Conservation (phyloP, 2,329 filamentous ascomycete genomes). For the Pseudopithomyces maydicus region DNA sequence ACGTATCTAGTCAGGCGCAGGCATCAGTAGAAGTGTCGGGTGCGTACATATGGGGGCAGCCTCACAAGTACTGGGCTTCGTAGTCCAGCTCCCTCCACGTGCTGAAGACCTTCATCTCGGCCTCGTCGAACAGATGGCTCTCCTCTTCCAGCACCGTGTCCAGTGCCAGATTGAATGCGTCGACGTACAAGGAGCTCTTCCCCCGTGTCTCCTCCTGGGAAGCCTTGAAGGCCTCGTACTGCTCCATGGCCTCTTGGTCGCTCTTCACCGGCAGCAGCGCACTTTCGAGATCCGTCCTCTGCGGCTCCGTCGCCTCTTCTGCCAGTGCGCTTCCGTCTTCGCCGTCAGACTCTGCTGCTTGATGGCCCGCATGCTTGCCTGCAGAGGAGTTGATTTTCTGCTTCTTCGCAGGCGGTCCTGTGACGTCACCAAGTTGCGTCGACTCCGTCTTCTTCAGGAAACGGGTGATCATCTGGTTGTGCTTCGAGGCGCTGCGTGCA, state of each 20-base stretch:
- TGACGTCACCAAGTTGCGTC: conserved; percentile 48
- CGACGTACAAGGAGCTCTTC: conserved; percentile 90
- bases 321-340: conserved; percentile 44
- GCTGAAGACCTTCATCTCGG: conserved; percentile 76
- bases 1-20: conserved; percentile 69
- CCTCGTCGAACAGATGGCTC: conserved; percentile 80
- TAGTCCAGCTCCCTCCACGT: conserved; percentile 77
- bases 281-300: conserved; percentile 71
- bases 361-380: conserved; percentile 24
- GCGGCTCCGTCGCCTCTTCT: conserved; percentile 28
- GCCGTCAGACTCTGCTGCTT: conserved; percentile 48
- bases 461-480: conserved; percentile 55
- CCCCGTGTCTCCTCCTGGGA: conserved; percentile 63
- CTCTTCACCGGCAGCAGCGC: conserved; percentile 69
- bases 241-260: conserved; percentile 74
- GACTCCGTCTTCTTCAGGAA: conserved; percentile 52
- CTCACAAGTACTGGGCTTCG: conserved; percentile 88
- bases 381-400: conserved; percentile 37
- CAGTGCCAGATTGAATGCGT: conserved; percentile 92
- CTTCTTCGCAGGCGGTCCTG: conserved; percentile 50
- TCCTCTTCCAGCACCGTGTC: conserved; percentile 91
- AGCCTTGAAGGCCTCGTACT: conserved; percentile 74
- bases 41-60: neutral
- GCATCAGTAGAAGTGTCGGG: neutral
- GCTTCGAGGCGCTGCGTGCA: conserved; percentile 48